A percentile compares a stretch with the other conserved stretches of the same genome.
phyloP scores from a whole-genome alignment of 2,329 filamentous ascomycete genomes.

The Magnaporthiopsis incrustans region DNA sequence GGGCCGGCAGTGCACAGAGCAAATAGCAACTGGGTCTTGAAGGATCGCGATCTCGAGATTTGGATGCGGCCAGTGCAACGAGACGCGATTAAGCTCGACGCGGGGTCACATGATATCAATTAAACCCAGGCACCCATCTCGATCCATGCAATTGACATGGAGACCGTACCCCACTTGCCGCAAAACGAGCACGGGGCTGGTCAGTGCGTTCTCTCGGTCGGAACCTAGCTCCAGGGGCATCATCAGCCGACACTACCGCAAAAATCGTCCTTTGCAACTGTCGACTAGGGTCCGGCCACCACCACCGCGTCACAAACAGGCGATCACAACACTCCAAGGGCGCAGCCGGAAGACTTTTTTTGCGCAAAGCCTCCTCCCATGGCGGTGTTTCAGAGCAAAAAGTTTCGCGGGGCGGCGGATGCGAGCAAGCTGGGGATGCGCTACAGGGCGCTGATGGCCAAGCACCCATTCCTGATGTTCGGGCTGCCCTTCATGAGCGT shows the following conservation, averaged over 20 bases:
- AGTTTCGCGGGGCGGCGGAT: conserved; percentile 60
- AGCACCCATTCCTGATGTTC: conserved; percentile 84
- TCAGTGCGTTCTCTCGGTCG: no score
- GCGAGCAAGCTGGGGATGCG: conserved; percentile 60
- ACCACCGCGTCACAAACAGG: background rate
- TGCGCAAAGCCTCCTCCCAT: conserved; percentile 29
- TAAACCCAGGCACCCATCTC: background rate
- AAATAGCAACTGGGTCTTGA: background rate
- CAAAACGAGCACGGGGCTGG: background rate
- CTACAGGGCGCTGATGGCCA: conserved; percentile 69
- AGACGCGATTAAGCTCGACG: background rate
- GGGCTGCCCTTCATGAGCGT: conserved; percentile 86
- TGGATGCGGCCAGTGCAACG: background rate
- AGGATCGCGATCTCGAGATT: background rate
- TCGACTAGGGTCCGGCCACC: background rate
- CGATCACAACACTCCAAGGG: background rate
- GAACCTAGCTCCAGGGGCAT: background rate
- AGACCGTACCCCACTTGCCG: conserved; percentile 1
- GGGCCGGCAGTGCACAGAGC: background rate
- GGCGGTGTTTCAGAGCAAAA: conserved; percentile 60
- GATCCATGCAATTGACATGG: background rate
- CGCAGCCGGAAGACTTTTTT: background rate
- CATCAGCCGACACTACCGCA: background rate
- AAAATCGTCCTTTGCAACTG: background rate
- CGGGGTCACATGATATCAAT: conserved; percentile 6